Base-by-base conservation (phyloP, 2,329 filamentous ascomycete species). In the Sarocladium kiliense region DNA sequence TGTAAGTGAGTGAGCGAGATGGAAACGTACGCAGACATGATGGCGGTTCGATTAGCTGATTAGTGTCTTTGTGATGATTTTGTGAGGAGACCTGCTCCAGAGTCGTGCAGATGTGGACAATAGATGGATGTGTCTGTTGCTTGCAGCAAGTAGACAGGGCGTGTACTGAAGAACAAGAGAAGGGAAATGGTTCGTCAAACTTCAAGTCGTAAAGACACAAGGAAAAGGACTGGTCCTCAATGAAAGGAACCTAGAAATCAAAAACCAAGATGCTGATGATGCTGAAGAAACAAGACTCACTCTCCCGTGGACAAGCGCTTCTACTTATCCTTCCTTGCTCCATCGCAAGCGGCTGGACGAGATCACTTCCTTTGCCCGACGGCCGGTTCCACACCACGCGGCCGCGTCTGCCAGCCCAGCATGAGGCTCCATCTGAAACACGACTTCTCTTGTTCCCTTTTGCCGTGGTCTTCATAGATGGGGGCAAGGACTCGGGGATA, bases 21-120 rank as follows among this genome's bases (percentile, higher is more conserved):
- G 27, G 16, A 21, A 19, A 53, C 54, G 36, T 54, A 57, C 55
- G 55, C 25, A 57, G 55, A 57, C 55, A 57, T 57, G 27, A 39
- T 42, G 30, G 34, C 39, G 44, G 26, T 18, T 41, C 9, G 30
- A 47, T 53, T 25, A 25, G 25, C 14, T 36, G 23, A 47, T 44
- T 21, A 25, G 18, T 47, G 18, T 47, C 27, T 21, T 47, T 7
- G 25, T 27, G 10, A 19, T 16, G 16, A 27, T 27, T 16, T 18
- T 50, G 16, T 30, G 26, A 45, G 51, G 51, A 54, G 55, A 47
- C 55, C 55, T 21, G 55, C 55, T 57, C 55, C 39, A 45, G 14
- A 11, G 23, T 18, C 14, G 5, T 45, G 12, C 18, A 5, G 16
- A 23, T 11, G 36, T 39, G 36, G 18, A 5, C 36, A n/a, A 7